These are phyloP conservation scores for Sphaerulina vaccinii DNA, from an alignment of 2,329 filamentous ascomycete genomes.

Conservation along the genomic window DNA sequence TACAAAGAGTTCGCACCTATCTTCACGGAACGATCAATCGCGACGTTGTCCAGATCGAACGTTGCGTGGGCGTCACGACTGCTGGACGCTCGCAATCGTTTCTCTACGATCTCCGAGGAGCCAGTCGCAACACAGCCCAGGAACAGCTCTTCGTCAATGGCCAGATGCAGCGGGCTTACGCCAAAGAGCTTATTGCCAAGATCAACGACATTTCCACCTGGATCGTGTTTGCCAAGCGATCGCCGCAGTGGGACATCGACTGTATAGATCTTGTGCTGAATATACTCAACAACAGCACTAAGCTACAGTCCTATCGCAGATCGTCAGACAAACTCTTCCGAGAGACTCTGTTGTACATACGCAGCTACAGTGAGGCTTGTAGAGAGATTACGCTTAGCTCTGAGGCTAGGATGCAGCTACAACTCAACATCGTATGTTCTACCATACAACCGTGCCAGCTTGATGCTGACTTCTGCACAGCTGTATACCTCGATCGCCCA, in stretches of 20 bases:
- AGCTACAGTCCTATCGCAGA: background rate
- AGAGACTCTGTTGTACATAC: constrained; percentile 11
- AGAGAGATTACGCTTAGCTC: constrained; percentile 6
- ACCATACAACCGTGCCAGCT: too few relatives aligned
- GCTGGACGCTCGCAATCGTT: constrained; percentile 13
- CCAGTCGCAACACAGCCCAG: too few relatives aligned
- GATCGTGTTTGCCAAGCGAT: constrained; percentile 17
- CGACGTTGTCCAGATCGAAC: constrained; percentile 13
- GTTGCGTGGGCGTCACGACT: constrained; percentile 17
- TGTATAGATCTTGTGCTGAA: constrained; percentile 7
- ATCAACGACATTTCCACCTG: constrained; percentile 19
- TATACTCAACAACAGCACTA: background rate
- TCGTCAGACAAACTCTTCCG: background rate
- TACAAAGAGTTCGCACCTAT: constrained; percentile 7
- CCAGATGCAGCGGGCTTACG: constrained; percentile 14
- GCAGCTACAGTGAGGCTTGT: constrained; percentile 12
- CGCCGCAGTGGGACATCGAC: constrained; percentile 18
- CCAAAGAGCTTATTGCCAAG: constrained; percentile 10
- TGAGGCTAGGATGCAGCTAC: constrained; percentile 14
- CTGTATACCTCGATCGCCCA: constrained; percentile 24
- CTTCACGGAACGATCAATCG: constrained; percentile 5
- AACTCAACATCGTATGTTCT: constrained; percentile 23
- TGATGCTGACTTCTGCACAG: too few relatives aligned
- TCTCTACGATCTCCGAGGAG: too few relatives aligned
- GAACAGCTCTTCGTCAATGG: constrained; percentile 10